Base-by-base conservation (phyloP, 129 eudicot genomes). In the Chrysanthemum lavandulifolium region DNA sequence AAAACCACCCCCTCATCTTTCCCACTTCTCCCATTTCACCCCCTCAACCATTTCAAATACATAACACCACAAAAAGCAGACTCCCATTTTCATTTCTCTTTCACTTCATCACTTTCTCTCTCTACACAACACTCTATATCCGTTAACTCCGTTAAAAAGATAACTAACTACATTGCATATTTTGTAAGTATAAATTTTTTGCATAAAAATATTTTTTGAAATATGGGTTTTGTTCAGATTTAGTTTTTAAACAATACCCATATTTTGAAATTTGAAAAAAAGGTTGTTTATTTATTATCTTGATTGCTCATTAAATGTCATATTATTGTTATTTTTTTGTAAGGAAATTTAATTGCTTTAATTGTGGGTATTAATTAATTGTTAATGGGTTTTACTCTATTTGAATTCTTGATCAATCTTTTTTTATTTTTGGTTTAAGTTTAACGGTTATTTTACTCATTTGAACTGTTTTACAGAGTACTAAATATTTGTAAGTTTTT, bases 101-200 rank as follows among this genome's bases (percentile, higher is more conserved):
- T n/a, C 53, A 67, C 79, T 72, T 55, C 82, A 25, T 64, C 68
- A 72, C 50, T 78, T 63, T 79, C 80, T 83, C n/a, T n/a, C 79
- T 82, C 77, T 69, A 23, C 55, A 82, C 68, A 21, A 2, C 29
- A 31, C 36, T 31, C 36, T 31, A 31, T 31, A 31, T 4, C 36
- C 36, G 36, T 31, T 31, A 31, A 31, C 4, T 4, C 36, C 36
- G 36, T 31, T 31, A 31, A 31, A 31, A 31, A 31, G 36, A 31
- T 31, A 31, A 29, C 4, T 29, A 29, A 36, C 43, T 36, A 36
- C 43, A 5, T 6, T 6, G 43, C 8, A 5, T 0, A 40, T 40
- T 40, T 8, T 40, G 47, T 40, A 40, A 40, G 47, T 40, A 0
- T 7, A 40, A 6, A 40, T 40, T 52, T 61, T 74, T 74, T n/a